A percentile compares a stretch with the other conserved stretches of the same genome.
Evolutionary conservation across 1,284 basidiomycete genomes (phyloP).

Genomic region (Melampsora allii-populina): DNA sequence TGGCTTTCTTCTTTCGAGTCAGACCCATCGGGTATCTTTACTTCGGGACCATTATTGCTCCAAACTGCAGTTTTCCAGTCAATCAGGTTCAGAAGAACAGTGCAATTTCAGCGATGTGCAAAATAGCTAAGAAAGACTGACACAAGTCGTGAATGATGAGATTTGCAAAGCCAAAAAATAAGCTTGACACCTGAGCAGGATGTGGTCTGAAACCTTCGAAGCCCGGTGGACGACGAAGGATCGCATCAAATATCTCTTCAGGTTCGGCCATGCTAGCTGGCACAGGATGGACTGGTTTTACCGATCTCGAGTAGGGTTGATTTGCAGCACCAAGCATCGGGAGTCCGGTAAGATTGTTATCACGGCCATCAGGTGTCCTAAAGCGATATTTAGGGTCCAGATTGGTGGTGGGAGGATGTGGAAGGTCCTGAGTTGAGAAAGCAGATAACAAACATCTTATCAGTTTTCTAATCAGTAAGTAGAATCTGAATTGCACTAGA

Average conservation of each 20-base stretch:
- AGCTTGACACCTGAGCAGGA: slow-evolving; percentile 34
- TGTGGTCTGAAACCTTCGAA: slow-evolving; percentile 26
- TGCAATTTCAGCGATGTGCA: no score
- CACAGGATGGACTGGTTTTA: slow-evolving; percentile 22
- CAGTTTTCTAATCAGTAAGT: neutral
- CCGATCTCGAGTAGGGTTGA: slow-evolving; percentile 26
- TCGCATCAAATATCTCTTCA: slow-evolving; percentile 38
- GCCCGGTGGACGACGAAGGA: slow-evolving; percentile 16
- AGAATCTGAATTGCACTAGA: no score
- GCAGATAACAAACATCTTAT: neutral
- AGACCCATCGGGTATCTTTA: neutral
- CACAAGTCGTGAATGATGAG: slow-evolving; percentile 38
- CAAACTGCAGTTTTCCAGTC: slow-evolving; percentile 1
- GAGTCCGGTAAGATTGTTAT: slow-evolving; percentile 36
- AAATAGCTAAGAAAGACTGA: neutral
- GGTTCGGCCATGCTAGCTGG: slow-evolving; percentile 29
- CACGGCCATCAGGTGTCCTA: slow-evolving; percentile 24
- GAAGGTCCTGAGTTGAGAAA: slow-evolving; percentile 17
- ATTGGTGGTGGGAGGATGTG: slow-evolving; percentile 30
- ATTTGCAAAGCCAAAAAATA: slow-evolving; percentile 39
- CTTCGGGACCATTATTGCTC: slow-evolving; percentile 15
- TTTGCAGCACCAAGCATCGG: slow-evolving; percentile 24
- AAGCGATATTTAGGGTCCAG: slow-evolving; percentile 25
- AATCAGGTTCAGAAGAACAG: no score
- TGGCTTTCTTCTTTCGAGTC: neutral